These are phyloP conservation scores for Talaromyces liani DNA, from an alignment of 495 filamentous ascomycete species.

Conservation along the genomic window DNA sequence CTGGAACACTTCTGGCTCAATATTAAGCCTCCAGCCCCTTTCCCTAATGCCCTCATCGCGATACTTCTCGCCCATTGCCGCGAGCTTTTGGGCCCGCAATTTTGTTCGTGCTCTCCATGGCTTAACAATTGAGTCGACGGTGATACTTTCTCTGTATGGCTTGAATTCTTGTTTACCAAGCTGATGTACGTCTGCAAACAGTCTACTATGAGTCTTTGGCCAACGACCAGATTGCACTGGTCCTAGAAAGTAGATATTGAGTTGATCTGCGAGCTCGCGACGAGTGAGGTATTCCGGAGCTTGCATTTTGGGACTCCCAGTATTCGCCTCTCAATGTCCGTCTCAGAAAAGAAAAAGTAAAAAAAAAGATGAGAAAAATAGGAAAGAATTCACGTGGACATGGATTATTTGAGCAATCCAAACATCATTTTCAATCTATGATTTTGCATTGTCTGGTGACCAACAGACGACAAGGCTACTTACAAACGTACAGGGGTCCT, in stretches of 20 bases:
- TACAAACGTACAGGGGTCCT: neutral
- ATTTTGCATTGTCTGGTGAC: neutral
- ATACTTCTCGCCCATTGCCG: neutral
- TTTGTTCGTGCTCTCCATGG: neutral
- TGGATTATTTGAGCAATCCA: neutral
- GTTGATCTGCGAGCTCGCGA: neutral
- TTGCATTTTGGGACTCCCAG: neutral
- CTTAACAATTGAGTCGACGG: neutral
- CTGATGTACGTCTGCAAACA: neutral
- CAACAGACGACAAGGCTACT: neutral
- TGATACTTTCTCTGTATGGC: neutral
- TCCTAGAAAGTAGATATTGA: neutral
- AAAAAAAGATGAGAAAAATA: neutral
- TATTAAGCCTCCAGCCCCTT: neutral
- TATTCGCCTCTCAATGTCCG: neutral
- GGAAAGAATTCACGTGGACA: neutral
- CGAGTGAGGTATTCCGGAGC: neutral
- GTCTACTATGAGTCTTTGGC: neutral
- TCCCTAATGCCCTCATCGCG: neutral
- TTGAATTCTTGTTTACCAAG: neutral
- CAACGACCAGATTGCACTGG: neutral
- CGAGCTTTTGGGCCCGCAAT: neutral
- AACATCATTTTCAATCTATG: neutral
- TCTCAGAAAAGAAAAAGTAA: neutral
- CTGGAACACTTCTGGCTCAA: neutral